Evolutionary conservation across 768 basidiomycete genomes (phyloP), one percentile per base, ranked within the genome.

Genomic region (Pleurotus giganteus): DNA sequence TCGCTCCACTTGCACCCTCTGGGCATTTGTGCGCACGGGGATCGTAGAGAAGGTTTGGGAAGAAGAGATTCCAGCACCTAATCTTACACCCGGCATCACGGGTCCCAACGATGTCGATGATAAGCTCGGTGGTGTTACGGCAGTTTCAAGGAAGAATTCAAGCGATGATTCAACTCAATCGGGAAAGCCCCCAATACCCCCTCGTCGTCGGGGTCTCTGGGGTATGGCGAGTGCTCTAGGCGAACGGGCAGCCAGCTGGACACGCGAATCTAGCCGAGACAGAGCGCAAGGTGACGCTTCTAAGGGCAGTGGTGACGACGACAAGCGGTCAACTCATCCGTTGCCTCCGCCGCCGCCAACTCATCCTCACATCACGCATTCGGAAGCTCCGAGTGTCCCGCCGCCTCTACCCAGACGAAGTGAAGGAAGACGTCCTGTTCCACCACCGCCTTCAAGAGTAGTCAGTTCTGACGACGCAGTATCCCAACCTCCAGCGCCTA

Each of bases 21-120:
- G 94, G 93, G 83, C 88, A 15, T 96, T 91, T 63, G 85, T 96
- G 47, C 82, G 92, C 21, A 85, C 83, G 0, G 83, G 88, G 8
- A 75, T 97, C 52, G 76, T 96, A 17, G 91, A 94, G 56, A 88
- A 86, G 60, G 74, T 96, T 4, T 97, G 94, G 94, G 88, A 92
- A 54, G 94, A 95, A 58, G 90, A 87, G 54, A 62, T 80, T 4
- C 73, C 79, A 1, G 59, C 46, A 5, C 13, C 27, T n/a, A 56
- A 68, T 1, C 64, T 70, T 1, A 65, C 73, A 2, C 60, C 67
- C 2, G 72, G 74, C 8, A 65, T 74, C 1, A 61, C 60, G 31
- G 61, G 59, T 41, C 61, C 59, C n/a, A 54, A 53, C 12, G 65
- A 57, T 17, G 61, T 56, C 47, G 57, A 47, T 32, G 54, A 36